Evolutionary conservation across 805 yeast species (phyloP), one percentile per base, ranked within the genome.

Genomic region (Pichia californica): DNA sequence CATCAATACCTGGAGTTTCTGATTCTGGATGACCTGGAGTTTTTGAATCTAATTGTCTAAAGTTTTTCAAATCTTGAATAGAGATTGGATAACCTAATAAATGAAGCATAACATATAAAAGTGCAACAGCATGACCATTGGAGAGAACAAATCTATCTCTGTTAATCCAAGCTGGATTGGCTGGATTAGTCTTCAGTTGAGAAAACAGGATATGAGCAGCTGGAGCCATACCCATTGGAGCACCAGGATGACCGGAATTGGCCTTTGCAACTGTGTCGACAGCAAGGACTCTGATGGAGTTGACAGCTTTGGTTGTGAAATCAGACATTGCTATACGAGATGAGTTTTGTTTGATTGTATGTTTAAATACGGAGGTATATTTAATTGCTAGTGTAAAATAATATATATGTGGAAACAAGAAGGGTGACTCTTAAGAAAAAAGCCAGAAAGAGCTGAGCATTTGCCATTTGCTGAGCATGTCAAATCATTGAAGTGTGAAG

Each of bases 181-280:
- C 76, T 58, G 98, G 95, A 78, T 87, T 88, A 74, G 86, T 79
- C 57, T 70, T 82, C 83, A 89, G 74, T 61, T 77, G 77, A 66
- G 79, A 75, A 79, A 83, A 87, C 52, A 91, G 66, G 45, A 80
- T 82, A 68, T 91, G 97, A 50, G 97, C 95, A 48, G 89, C 82
- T 36, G 97, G 96, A 15, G 99, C 97, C 69, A 91, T 73, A 52
- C 98, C 98, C 78, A 91, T 80, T 59, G 98, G 98, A 42, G 99
- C 98, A 73, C 99, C 99, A 44, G 99, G 99, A 72, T 91, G 99
- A 54, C 99, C 99, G 48, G 96, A 83, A 70, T 91, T 84, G 58
- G 97, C 91, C 68, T 79, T 76, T 47, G 82, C 74, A 50, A 87
- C 94, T 52, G 85, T 80, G 66, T 91, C 99, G 43, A 85, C 86